phyloP scores from a whole-genome alignment of 1,139 yeast species.

The Protomyces inouyei region DNA sequence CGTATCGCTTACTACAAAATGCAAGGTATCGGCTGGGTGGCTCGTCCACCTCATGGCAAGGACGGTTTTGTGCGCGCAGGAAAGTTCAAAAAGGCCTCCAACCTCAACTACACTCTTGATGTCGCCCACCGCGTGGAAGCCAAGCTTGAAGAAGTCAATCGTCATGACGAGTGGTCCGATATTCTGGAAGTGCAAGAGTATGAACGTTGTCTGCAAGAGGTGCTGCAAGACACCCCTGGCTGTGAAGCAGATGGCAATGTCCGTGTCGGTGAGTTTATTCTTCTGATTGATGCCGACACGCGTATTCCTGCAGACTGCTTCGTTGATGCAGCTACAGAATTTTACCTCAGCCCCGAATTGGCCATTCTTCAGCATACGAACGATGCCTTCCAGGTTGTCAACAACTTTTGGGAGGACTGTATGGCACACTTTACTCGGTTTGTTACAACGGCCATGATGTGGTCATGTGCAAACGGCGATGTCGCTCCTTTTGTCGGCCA shows the following conservation, averaged over 20 bases:
- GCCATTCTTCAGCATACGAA: constrained; percentile 32
- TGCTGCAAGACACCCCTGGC: constrained; percentile 13
- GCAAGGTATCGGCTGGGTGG: constrained; percentile 31
- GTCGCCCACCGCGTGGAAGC: constrained; percentile 31
- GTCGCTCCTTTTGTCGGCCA: constrained; percentile 33
- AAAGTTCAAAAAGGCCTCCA: constrained; percentile 32
- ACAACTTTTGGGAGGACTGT: constrained; percentile 31
- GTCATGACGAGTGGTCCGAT: constrained; percentile 25
- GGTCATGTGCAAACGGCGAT: constrained; percentile 32
- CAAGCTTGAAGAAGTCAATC: constrained; percentile 26
- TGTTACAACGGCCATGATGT: constrained; percentile 31
- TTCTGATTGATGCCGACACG: constrained; percentile 32
- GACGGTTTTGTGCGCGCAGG: constrained; percentile 32
- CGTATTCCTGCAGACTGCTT: constrained; percentile 32
- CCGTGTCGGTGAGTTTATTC: constrained; percentile 31
- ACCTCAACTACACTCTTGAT: constrained; percentile 31
- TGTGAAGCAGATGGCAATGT: constrained; percentile 31
- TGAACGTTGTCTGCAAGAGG: constrained; percentile 24
- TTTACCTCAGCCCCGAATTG: constrained; percentile 30
- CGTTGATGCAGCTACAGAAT: constrained; percentile 32
- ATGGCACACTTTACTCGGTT: constrained; percentile 32
- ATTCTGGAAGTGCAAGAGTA: constrained; percentile 19
- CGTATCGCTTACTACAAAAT: constrained; percentile 30
- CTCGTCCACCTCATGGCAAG: constrained; percentile 32
- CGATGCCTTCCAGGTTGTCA: constrained; percentile 32